Base-by-base conservation (phyloP, 305 asterid genomes). In the Striga hermonthica region DNA sequence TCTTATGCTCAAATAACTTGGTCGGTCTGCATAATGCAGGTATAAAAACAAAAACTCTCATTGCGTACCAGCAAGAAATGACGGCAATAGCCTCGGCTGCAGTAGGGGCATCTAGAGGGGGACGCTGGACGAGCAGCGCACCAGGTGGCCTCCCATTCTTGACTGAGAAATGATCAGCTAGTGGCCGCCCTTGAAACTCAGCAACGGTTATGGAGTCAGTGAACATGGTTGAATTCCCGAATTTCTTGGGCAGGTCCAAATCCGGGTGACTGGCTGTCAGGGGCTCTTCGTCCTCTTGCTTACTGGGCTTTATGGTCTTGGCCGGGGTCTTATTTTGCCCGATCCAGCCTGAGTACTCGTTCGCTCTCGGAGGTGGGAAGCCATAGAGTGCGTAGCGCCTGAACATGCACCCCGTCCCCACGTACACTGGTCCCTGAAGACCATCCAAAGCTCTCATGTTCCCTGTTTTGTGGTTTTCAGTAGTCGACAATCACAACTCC, bases 371-470 rank as follows among this genome's bases (percentile, higher is more conserved):
- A 3, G 99, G 99, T 47, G 69, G 83, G 68, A 82, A 90, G 3
- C 99, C 97, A 4, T 93, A 90, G 3, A 93, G 79, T 11, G 99
- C 99, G 49, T 90, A 88, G 9, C 97, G 81, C 69, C 99, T 66
- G 76, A 93, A 90, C 95, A 90, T 82, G 81, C 95, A 86, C 8
- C 99, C 97, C 0, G 99, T 93, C 65, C 99, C 99, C 0, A 93
- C 99, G 43, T 90, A 93, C 4, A 93, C 91, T 6, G 99, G 99
- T 57, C 99, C 99, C 73, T 90, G 99, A 52, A 93, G 88, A 59
- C 97, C 99, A 67, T 93, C 99, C 69, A 93, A 72, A 62, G 99
- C 99, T 75, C 99, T 81, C 99, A 93, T 93, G 70, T 92, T 91
- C 16, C 98, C 97, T 90, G 76, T 47, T 73, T 36, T 9, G 6